Base-by-base conservation (phyloP, 352 stramenopile species). In the Globisporangium spiculum region DNA sequence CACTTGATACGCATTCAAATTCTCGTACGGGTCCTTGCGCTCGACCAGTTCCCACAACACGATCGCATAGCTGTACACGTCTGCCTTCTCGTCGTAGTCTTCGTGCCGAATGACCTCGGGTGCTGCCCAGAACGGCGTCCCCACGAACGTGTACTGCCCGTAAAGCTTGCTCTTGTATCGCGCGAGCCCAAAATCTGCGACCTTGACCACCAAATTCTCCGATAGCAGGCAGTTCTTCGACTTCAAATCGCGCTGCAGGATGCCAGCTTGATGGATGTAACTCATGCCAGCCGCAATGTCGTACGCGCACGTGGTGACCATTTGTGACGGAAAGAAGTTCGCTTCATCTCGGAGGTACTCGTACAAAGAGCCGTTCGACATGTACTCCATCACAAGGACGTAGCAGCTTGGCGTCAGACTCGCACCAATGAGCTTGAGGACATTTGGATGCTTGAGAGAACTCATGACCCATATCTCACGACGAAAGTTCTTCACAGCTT, bases 361-460 rank as follows among this genome's bases (percentile, higher is more conserved):
- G 73, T 93, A 93, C 12, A 93, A 66, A n/a, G 84, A 91, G 38
- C 86, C 86, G 63, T 93, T 93, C 26, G 86, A 71, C 86, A 93
- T 93, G 71, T 93, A 93, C 70, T 93, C 86, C 86, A 93, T 93
- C 27, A 93, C 81, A 30, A 93, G 78, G 26, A 93, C 86, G 66
- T 93, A 93, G 68, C 86, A 93, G 41, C 70, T 88, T 16, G 81
- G 81, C 26, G 86, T 93, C 61, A 92, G 71, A 60, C 84, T 91
- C 60, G 86, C 86, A 54, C 86, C 86, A 30, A 93, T 88, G 52
- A 93, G 74, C 38, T 89, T 89, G 60, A 92, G 73, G 16, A 93
- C 83, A 60, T 93, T 93, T 16, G 84, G 79, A 52, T 93, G 86
- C 62, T 80, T 81, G 44, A 93, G 70, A 1, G 78, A 69, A 48